Conservation (phyloP, 257 asterid genomes). For the Thymus quinquecostatus region DNA sequence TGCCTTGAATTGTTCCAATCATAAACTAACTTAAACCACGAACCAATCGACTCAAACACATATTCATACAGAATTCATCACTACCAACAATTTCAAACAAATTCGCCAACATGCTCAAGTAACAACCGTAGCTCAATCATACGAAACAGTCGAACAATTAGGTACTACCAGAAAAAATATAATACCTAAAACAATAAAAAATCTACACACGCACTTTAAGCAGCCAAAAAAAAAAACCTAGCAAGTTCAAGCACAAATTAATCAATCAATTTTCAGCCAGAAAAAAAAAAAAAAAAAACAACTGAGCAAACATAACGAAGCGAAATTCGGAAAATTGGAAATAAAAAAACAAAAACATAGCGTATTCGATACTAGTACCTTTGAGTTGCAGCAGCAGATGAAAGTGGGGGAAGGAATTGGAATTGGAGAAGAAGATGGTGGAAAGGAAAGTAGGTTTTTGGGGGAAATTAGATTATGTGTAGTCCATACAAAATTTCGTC, state of each 20-base stretch:
- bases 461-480: slow-evolving; percentile 21
- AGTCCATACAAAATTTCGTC: slow-evolving; percentile 29
- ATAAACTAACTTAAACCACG: neutral
- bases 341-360: neutral
- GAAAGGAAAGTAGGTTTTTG: slow-evolving; percentile 39
- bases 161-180: neutral
- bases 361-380: slow-evolving; percentile 21
- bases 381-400: slow-evolving; percentile 34
- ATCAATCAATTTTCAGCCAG: neutral
- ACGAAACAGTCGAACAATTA: neutral
- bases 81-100: slow-evolving; percentile 13
- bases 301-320: neutral
- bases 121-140: neutral
- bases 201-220: neutral
- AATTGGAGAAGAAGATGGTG: slow-evolving; percentile 28
- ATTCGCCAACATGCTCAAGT: neutral
- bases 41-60: slow-evolving; percentile 9
- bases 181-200: too few species aligned
- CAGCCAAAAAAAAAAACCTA: slow-evolving; percentile 24
- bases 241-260: neutral
- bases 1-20: neutral
- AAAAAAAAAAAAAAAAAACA: slow-evolving; percentile 4
- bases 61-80: slow-evolving; percentile 20
- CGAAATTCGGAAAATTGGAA: neutral
- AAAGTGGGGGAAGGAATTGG: slow-evolving; percentile 17